A percentile compares a stretch with the other conserved stretches of the same genome.
These are phyloP conservation scores for Leccinum rimulosum DNA, from an alignment of 768 basidiomycete species.

Conservation along the genomic window DNA sequence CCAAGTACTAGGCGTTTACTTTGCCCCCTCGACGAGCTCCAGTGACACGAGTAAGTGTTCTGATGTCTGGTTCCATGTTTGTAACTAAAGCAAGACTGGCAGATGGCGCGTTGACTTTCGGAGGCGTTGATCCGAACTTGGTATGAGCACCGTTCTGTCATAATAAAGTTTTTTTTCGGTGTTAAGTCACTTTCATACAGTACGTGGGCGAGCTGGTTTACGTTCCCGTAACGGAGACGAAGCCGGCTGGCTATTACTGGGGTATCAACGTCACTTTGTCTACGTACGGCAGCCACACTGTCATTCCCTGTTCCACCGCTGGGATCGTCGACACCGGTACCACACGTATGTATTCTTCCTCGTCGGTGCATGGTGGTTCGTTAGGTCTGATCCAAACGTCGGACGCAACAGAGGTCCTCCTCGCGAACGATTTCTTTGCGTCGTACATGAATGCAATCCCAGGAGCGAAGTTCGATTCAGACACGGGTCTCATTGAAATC, in stretches of 20 bases:
- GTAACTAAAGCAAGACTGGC: background rate
- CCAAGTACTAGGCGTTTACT: constrained; percentile 10
- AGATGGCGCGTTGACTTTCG: background rate
- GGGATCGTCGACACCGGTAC: background rate
- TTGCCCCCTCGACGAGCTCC: background rate
- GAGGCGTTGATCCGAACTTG: background rate
- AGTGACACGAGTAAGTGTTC: background rate
- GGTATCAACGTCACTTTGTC: background rate
- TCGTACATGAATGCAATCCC: constrained; percentile 15
- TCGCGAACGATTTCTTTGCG: constrained; percentile 15
- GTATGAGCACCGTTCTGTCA: background rate
- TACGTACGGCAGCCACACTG: constrained; percentile 9
- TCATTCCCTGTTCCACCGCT: constrained; percentile 11
- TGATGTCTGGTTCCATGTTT: background rate
- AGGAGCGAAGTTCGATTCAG: background rate
- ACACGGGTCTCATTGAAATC: constrained; percentile 8
- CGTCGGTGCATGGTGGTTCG: background rate
- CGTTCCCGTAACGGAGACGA: too few relatives aligned
- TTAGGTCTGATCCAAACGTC: background rate
- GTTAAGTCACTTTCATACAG: constrained; percentile 1
- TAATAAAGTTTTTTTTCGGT: background rate
- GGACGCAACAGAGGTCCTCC: background rate
- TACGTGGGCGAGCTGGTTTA: constrained; percentile 19
- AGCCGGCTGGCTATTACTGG: too few relatives aligned
- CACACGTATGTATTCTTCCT: background rate